phyloP scores from a whole-genome alignment of 1,284 basidiomycete species.

The Rhodotorula sp. region DNA sequence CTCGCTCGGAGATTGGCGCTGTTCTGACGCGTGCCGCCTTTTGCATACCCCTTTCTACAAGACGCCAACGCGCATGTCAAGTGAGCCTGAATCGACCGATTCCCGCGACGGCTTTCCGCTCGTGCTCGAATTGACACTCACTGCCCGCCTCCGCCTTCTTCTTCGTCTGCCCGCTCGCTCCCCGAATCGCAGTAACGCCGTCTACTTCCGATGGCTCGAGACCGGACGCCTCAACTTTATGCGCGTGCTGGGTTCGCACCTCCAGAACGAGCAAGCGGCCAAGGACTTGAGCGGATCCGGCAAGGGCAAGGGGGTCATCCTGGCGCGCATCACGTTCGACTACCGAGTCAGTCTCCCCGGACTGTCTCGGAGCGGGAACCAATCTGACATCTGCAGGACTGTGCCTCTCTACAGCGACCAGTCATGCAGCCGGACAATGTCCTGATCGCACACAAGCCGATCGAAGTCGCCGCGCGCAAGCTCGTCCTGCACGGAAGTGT shows the following conservation, averaged over 20 bases:
- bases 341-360: slow-evolving; percentile 20
- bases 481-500: slow-evolving; percentile 20
- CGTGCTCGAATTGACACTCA: no score
- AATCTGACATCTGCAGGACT: not conserved
- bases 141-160: not conserved
- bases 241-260: not conserved
- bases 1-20: not conserved
- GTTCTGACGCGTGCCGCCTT: not conserved
- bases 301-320: slow-evolving; percentile 31
- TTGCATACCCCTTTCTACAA: not conserved
- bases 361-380: no score
- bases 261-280: not conserved
- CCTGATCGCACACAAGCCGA: slow-evolving; percentile 22
- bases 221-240: slow-evolving; percentile 27
- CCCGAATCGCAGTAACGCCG: slow-evolving; percentile 15
- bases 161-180: no score
- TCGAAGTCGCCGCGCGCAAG: slow-evolving; percentile 11
- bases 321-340: slow-evolving; percentile 22
- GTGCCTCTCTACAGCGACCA: slow-evolving; percentile 6
- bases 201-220: slow-evolving; percentile 32
- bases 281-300: slow-evolving; percentile 22
- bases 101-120: not conserved
- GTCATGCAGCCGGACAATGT: slow-evolving; percentile 31
- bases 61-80: slow-evolving; percentile 32
- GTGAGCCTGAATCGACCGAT: not conserved